A percentile compares a stretch with the other conserved stretches of the same genome.
These are phyloP conservation scores for Calocybe indica DNA, from an alignment of 768 basidiomycete genomes.

Conservation along the genomic window DNA sequence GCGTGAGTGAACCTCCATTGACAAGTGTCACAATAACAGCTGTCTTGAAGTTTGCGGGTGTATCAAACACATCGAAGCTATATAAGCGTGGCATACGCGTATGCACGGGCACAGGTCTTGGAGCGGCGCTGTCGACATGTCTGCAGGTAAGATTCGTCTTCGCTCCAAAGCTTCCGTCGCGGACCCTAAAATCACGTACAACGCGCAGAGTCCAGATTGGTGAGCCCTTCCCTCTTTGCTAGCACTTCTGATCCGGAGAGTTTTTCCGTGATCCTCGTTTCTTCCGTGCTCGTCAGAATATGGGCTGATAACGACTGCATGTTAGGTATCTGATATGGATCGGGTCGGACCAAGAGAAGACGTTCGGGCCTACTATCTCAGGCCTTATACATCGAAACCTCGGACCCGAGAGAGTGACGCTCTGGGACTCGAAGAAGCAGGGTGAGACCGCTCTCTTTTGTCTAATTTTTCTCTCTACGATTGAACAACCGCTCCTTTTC, in stretches of 20 bases:
- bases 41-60: conserved; percentile 60
- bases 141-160: conserved; percentile 52
- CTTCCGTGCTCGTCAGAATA: background rate
- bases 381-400: conserved; percentile 64
- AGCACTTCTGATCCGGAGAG: conserved; percentile 6
- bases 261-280: conserved; percentile 6
- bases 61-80: conserved; percentile 71
- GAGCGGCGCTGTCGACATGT: conserved; percentile 76
- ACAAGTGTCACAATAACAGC: background rate
- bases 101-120: conserved; percentile 81
- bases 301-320: conserved; percentile 4
- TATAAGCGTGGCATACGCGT: conserved; percentile 81
- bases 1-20: conserved; percentile 6
- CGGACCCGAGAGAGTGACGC: conserved; percentile 60
- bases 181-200: conserved; percentile 7
- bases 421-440: conserved; percentile 76
- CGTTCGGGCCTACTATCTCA: conserved; percentile 76
- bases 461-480: too few relatives aligned
- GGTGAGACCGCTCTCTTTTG: conserved; percentile 24
- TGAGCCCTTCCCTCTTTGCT: conserved; percentile 15
- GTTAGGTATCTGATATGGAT: conserved; percentile 80
- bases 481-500: background rate
- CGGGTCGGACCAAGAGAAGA: conserved; percentile 80
- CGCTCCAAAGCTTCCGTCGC: background rate
- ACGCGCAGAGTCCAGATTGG: conserved; percentile 41